These are phyloP conservation scores for Hevea brasiliensis DNA, from an alignment of 345 rosid genomes.

Conservation along the genomic window DNA sequence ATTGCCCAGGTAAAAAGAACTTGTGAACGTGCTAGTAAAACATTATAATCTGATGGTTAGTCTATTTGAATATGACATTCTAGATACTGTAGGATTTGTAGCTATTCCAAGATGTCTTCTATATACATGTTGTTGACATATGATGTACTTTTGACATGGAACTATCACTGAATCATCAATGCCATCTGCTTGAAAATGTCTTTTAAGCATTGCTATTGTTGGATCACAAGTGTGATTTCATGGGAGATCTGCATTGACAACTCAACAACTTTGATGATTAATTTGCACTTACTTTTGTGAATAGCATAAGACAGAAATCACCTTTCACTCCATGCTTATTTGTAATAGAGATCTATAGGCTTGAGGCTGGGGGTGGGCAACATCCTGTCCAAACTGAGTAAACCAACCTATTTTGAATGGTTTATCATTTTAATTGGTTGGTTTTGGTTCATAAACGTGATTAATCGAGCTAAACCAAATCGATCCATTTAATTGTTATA, in stretches of 20 bases:
- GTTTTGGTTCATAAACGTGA: too few species aligned
- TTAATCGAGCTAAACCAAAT: too few species aligned
- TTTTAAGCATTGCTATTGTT: neutral
- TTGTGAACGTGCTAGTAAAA: neutral
- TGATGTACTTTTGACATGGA: neutral
- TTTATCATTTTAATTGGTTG: too few species aligned
- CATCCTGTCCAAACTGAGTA: too few species aligned
- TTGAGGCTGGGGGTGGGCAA: too few species aligned
- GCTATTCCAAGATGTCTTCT: neutral
- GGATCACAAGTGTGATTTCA: neutral
- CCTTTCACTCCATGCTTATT: neutral
- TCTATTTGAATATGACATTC: neutral
- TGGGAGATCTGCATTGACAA: neutral
- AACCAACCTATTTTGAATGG: too few species aligned
- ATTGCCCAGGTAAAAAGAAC: neutral
- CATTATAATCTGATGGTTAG: neutral
- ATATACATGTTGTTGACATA: neutral
- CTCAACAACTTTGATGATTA: too few species aligned
- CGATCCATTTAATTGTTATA: too few species aligned
- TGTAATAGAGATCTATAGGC: neutral
- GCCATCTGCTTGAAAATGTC: neutral
- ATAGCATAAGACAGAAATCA: neutral
- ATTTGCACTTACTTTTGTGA: too few species aligned
- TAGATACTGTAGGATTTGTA: neutral
- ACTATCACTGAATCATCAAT: neutral